These are phyloP conservation scores for Dicorynia guianensis DNA, from an alignment of 306 rosid species.

Conservation along the genomic window DNA sequence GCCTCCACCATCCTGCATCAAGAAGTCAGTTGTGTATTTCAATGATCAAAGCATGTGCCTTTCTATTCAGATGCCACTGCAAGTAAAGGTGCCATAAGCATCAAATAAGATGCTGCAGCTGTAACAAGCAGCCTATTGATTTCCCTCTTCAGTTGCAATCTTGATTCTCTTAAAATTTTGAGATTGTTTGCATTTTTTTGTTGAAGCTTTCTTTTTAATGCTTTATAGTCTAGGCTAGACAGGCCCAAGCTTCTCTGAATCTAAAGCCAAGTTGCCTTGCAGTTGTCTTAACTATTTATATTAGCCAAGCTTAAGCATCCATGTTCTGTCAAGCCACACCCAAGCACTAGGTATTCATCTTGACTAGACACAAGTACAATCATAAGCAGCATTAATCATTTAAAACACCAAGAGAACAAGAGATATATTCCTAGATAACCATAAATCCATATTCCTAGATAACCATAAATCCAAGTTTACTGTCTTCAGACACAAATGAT, in stretches of 20 bases:
- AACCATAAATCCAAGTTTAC: constrained; percentile 23
- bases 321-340: not conserved
- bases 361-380: not conserved
- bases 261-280: constrained; percentile 6
- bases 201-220: too few species aligned
- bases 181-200: too few species aligned
- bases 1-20: too few species aligned
- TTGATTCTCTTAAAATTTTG: too few species aligned
- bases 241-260: constrained; percentile 2
- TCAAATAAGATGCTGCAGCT: not conserved
- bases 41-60: not conserved
- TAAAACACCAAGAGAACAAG: constrained; percentile 9
- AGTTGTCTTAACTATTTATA: not conserved
- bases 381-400: not conserved
- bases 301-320: not conserved
- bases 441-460: constrained; percentile 15
- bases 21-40: too few species aligned
- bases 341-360: constrained; percentile 16
- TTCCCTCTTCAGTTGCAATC: too few species aligned
- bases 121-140: not conserved
- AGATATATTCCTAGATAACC: not conserved
- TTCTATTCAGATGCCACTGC: not conserved
- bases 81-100: not conserved
- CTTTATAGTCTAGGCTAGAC: not conserved
- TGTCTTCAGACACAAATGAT: constrained; percentile 13